Percentiles rank a stretch among this genome's conserved stretches.
Conservation (phyloP, 2,329 filamentous ascomycete species). For the Stagonosporopsis rhizophila region DNA sequence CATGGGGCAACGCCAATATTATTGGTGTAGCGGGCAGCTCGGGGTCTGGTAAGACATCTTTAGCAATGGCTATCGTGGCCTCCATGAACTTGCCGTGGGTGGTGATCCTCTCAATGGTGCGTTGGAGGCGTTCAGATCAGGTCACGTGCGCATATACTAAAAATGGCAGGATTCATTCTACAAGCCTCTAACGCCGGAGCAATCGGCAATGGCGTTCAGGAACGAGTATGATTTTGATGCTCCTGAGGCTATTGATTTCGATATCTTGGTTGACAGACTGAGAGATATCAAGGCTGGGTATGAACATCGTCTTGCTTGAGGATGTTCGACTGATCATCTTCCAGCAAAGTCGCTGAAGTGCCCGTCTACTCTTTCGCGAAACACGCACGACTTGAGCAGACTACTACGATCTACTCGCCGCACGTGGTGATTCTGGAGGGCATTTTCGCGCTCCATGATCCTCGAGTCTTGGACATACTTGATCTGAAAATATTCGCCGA, state of each 20-base stretch:
- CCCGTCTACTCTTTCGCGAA: slow-evolving; percentile 95
- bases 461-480: slow-evolving; percentile 80
- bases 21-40: slow-evolving; percentile 96
- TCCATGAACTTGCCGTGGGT: slow-evolving; percentile 96
- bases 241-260: slow-evolving; percentile 93
- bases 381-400: slow-evolving; percentile 79
- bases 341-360: slow-evolving; percentile 84
- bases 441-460: slow-evolving; percentile 93
- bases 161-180: slow-evolving; percentile 87
- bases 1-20: slow-evolving; percentile 95
- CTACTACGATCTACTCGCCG: slow-evolving; percentile 91
- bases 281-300: slow-evolving; percentile 91
- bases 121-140: slow-evolving; percentile 15
- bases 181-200: slow-evolving; percentile 81
- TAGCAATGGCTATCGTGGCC: slow-evolving; percentile 89
- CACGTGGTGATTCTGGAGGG: slow-evolving; percentile 95
- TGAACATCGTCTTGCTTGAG: slow-evolving; percentile 9
- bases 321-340: slow-evolving; percentile 22
- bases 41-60: slow-evolving; percentile 92
- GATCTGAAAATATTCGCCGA: slow-evolving; percentile 98
- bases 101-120: slow-evolving; percentile 94
- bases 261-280: slow-evolving; percentile 79
- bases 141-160: slow-evolving; percentile 36
- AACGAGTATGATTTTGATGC: slow-evolving; percentile 98
- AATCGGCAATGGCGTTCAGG: slow-evolving; percentile 79